Evolutionary conservation across 2,329 filamentous ascomycete genomes (phyloP), one percentile per base, ranked within the genome.

Genomic region (Curvularia hawaiiensis): DNA sequence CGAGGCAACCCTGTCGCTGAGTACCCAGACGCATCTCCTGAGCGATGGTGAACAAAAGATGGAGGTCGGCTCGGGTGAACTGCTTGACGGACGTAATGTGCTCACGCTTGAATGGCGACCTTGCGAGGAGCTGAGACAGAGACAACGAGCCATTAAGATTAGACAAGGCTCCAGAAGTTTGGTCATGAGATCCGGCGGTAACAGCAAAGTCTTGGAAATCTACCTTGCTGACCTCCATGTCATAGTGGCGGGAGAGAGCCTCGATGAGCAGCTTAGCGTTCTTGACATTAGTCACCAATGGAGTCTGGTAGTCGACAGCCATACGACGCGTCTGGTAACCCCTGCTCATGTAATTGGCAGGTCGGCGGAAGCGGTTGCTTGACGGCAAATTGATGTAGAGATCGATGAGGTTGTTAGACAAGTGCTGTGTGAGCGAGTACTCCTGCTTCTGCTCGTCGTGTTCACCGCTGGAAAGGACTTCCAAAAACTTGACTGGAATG

Each of bases 361-460:
- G 95, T 66, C 95, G 88, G 69, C 95, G 88, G 84, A 96, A 99
- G 77, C 93, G 91, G 83, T 99, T 99, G 85, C 87, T 97, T 12
- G 95, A 98, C n/a, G 95, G 95, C 78, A 99, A 79, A 79, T 99
- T 99, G 87, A 99, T 97, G 82, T 99, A 99, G 59, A 99, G 82
- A 77, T 98, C 94, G 70, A 99, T 99, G 77, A 95, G 88, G 80
- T 98, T 98, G 81, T 97, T 98, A 57, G 94, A 90, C 79, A 99
- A 82, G 81, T 97, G 94, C 80, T 98, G 92, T 1, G 92, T 97
- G 61, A 99, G 85, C 9, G 95, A 99, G 81, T 96, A 99, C 79
- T 99, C 95, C 0, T 92, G 91, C 77, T 94, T 93, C 76, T 96
- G 91, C 61, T 92, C 89, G 62, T 92, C 87, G 62, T 89, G 84